Conservation (phyloP, 768 basidiomycete species). For the Asterophora parasitica region DNA sequence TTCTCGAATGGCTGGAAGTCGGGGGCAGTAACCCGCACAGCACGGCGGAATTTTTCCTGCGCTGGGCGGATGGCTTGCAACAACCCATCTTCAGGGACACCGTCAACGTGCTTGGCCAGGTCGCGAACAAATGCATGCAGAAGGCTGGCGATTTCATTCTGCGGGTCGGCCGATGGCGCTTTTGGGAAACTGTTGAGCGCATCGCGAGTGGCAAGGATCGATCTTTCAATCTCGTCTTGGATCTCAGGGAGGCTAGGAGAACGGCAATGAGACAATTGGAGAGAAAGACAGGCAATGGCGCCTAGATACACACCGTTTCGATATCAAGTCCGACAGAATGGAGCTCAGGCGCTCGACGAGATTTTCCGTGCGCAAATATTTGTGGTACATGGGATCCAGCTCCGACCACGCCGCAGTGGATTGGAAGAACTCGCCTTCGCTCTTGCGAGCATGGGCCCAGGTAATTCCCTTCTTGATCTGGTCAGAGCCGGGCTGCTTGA, state of each 20-base stretch:
- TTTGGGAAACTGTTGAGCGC: conserved; percentile 34
- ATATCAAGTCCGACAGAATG: conserved; percentile 59
- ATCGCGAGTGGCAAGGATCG: conserved; percentile 35
- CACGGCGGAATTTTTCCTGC: conserved; percentile 40
- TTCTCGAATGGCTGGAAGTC: conserved; percentile 49
- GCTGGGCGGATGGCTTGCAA: conserved; percentile 50
- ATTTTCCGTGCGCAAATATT: conserved; percentile 50
- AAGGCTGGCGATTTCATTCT: conserved; percentile 49
- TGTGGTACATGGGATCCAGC: conserved; percentile 44
- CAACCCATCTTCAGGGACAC: conserved; percentile 49
- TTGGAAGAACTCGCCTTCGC: conserved; percentile 56
- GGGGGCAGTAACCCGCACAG: conserved; percentile 52
- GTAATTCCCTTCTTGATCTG: conserved; percentile 47
- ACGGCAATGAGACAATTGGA: not conserved
- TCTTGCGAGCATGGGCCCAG: conserved; percentile 55
- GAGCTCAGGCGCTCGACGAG: conserved; percentile 54
- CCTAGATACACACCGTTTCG: conserved; percentile 44
- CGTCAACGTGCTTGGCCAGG: conserved; percentile 43
- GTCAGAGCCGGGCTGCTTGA: conserved; percentile 49
- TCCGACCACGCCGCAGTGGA: conserved; percentile 48
- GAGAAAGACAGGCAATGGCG: too few species aligned
- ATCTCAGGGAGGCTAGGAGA: conserved; percentile 54
- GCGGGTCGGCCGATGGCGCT: conserved; percentile 50
- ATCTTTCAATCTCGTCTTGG: conserved; percentile 48
- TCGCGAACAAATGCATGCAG: conserved; percentile 44